phyloP scores from a whole-genome alignment of 345 rosid species.

The Alliaria petiolata region DNA sequence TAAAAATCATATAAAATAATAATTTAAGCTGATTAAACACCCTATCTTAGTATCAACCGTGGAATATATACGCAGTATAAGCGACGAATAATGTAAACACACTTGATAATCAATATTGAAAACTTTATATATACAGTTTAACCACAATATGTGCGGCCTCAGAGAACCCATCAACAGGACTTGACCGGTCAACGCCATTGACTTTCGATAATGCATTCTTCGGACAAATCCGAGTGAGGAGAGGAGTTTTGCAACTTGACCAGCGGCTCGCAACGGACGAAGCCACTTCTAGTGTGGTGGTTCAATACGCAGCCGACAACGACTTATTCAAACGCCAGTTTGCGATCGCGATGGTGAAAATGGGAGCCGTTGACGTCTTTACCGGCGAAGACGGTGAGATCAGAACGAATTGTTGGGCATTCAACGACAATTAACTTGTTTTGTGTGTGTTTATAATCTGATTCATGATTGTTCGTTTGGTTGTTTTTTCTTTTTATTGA shows the following conservation, averaged over 20 bases:
- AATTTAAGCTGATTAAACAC: too few species aligned
- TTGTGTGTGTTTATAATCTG: background rate
- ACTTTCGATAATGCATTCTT: constrained; percentile 47
- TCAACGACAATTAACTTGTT: constrained; percentile 22
- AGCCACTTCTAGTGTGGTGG: constrained; percentile 39
- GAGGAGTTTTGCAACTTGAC: constrained; percentile 58
- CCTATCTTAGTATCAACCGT: too few species aligned
- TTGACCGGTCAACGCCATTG: constrained; percentile 50
- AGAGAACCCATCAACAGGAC: constrained; percentile 42
- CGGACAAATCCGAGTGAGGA: constrained; percentile 36
- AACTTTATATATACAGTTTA: constrained; percentile 16
- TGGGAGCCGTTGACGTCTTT: constrained; percentile 48
- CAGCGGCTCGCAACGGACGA: constrained; percentile 45
- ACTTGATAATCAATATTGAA: background rate
- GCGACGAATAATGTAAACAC: too few species aligned
- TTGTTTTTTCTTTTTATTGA: background rate
- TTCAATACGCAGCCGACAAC: constrained; percentile 35
- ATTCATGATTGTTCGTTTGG: background rate
- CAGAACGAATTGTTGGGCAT: constrained; percentile 50
- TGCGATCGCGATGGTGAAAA: constrained; percentile 53
- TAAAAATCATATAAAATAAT: too few species aligned
- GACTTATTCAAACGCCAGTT: constrained; percentile 38
- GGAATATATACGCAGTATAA: too few species aligned
- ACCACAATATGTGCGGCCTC: constrained; percentile 30
- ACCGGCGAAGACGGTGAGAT: constrained; percentile 55